Evolutionary conservation across 371 early-diverging fungal genomes (phyloP).

Genomic region (Lichtheimia ornata): DNA sequence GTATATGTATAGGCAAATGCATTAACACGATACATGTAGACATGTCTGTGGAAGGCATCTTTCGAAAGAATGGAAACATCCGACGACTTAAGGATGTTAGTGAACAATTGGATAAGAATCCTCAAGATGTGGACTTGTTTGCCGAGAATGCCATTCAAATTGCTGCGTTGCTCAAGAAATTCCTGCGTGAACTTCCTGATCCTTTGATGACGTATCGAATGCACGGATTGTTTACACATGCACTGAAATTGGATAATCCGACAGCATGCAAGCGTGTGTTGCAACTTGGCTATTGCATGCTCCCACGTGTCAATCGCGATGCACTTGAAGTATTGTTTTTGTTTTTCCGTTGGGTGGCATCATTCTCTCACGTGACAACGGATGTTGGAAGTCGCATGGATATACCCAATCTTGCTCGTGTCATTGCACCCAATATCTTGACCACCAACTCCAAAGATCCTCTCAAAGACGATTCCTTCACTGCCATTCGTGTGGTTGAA

Average conservation of each 20-base stretch:
- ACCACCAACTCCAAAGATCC: constrained; percentile 84
- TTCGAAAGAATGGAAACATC: constrained; percentile 97
- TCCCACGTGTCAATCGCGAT: constrained; percentile 92
- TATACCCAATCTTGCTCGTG: constrained; percentile 84
- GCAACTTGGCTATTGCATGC: constrained; percentile 79
- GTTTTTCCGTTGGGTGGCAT: constrained; percentile 86
- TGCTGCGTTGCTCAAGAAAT: constrained; percentile 93
- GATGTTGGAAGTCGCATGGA: constrained; percentile 89
- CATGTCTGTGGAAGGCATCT: constrained; percentile 90
- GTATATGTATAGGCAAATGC: not conserved
- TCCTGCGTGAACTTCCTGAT: constrained; percentile 92
- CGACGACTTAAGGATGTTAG: constrained; percentile 78
- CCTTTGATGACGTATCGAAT: constrained; percentile 89
- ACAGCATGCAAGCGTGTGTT: constrained; percentile 63
- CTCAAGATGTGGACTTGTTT: constrained; percentile 59
- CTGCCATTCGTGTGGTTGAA: constrained; percentile 75
- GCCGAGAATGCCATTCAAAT: constrained; percentile 86
- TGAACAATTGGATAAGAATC: constrained; percentile 81
- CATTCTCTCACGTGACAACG: constrained; percentile 66
- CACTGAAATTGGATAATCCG: constrained; percentile 54
- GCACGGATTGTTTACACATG: constrained; percentile 75
- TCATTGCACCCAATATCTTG: constrained; percentile 93
- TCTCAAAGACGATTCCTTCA: constrained; percentile 58
- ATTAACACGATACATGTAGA: constrained; percentile 25
- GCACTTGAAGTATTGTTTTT: constrained; percentile 84